Evolutionary conservation across 2,329 filamentous ascomycete genomes (phyloP).

Genomic region (Verticillium alfalfae): DNA sequence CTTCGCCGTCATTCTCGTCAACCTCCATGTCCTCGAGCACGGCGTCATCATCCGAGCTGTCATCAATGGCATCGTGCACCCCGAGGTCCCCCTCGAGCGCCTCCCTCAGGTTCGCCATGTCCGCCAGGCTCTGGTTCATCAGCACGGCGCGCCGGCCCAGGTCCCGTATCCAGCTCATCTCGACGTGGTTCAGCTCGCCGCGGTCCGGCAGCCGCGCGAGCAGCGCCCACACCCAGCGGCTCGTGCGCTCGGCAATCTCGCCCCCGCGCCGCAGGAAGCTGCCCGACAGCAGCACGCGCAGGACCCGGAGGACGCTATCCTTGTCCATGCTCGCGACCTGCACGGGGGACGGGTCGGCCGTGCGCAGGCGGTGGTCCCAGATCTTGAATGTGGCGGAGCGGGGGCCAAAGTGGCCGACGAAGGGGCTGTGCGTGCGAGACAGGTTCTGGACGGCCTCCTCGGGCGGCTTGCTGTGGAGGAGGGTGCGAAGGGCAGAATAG

Average conservation of each 20-base stretch:
- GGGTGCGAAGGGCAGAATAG: conserved; percentile 59
- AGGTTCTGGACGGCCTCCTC: conserved; percentile 47
- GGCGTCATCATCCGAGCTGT: conserved; percentile 32
- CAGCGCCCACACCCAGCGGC: conserved; percentile 81
- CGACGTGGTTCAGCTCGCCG: conserved; percentile 69
- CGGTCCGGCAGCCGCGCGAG: conserved; percentile 69
- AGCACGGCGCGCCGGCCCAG: conserved; percentile 71
- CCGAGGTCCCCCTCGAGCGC: conserved; percentile 34
- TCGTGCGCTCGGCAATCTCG: conserved; percentile 59
- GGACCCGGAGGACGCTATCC: conserved; percentile 57
- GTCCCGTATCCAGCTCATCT: conserved; percentile 72
- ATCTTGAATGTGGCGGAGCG: conserved; percentile 40
- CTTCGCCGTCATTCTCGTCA: conserved; percentile 15
- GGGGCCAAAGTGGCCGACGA: conserved; percentile 49
- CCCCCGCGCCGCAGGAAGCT: conserved; percentile 57
- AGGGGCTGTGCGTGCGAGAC: conserved; percentile 44
- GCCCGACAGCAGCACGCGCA: conserved; percentile 61
- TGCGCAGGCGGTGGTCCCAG: conserved; percentile 48
- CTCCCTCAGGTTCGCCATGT: conserved; percentile 43
- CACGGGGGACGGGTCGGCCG: conserved; percentile 50
- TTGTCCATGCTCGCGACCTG: conserved; percentile 63
- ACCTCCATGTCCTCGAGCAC: conserved; percentile 25
- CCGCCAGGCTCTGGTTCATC: conserved; percentile 47
- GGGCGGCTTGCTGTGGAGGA: conserved; percentile 53
- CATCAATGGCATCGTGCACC: conserved; percentile 39